phyloP scores from a whole-genome alignment of 345 rosid genomes.

The Eucalyptus albens region DNA sequence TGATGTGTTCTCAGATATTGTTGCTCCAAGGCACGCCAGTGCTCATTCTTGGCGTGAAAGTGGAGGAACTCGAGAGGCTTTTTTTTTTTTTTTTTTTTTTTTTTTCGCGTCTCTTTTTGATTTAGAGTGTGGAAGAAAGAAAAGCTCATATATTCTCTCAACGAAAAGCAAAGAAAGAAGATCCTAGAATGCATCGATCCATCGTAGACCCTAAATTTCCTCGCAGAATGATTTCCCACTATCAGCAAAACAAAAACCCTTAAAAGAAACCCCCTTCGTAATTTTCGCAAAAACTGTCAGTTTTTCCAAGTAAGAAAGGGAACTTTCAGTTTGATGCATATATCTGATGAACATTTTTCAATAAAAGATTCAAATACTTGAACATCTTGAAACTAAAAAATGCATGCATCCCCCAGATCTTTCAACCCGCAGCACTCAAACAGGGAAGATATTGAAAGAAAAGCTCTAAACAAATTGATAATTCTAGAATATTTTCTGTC shows the following conservation, averaged over 20 bases:
- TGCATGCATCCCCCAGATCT: neutral
- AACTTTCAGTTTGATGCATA: neutral
- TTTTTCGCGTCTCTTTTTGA: neutral
- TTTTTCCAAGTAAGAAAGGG: neutral
- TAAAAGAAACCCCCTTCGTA: neutral
- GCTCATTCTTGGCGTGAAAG: neutral
- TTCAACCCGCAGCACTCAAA: neutral
- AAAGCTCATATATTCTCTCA: neutral
- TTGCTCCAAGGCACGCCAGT: neutral
- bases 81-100: neutral
- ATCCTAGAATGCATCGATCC: neutral
- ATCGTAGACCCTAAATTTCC: neutral
- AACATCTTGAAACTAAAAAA: neutral
- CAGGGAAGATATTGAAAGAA: neutral
- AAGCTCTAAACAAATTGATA: neutral
- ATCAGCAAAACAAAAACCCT: neutral
- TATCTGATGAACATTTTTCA: neutral
- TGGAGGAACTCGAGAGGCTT: neutral
- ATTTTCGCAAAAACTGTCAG: neutral
- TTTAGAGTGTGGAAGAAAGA: neutral
- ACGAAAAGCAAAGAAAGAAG: neutral
- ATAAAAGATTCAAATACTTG: neutral
- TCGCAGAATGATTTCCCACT: neutral
- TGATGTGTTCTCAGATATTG: neutral
- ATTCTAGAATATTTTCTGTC: neutral